Percentiles rank a stretch among this genome's conserved stretches.
These are phyloP conservation scores for Gyromitra esculenta DNA, from an alignment of 2,329 filamentous ascomycete genomes.

Conservation along the genomic window DNA sequence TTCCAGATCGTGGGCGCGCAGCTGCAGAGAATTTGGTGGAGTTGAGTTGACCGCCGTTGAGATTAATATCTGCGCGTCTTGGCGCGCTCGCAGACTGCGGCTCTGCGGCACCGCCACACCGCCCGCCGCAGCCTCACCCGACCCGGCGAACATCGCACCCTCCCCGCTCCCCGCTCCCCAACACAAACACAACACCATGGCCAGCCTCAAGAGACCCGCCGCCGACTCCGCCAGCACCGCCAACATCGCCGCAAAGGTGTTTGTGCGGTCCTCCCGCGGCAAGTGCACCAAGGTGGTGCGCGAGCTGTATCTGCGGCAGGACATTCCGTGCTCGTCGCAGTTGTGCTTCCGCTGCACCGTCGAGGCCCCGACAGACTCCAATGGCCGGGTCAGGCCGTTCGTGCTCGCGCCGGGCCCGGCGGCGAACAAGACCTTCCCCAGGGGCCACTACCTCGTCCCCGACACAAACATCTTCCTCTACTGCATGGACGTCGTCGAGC, in stretches of 20 bases:
- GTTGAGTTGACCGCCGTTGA: no score
- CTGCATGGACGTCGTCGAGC: slow-evolving; percentile 96
- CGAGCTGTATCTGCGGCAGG: slow-evolving; percentile 93
- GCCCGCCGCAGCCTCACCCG: no score
- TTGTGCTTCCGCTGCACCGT: slow-evolving; percentile 81
- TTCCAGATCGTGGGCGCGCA: slow-evolving; percentile 14
- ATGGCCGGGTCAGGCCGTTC: slow-evolving; percentile 79
- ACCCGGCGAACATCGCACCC: no score
- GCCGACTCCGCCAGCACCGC: slow-evolving; percentile 68
- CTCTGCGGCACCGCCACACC: neutral
- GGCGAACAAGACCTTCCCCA: slow-evolving; percentile 80
- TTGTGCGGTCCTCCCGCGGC: slow-evolving; percentile 92
- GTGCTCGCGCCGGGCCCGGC: slow-evolving; percentile 89
- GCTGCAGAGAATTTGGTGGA: neutral
- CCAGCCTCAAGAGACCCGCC: slow-evolving; percentile 71
- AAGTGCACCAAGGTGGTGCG: slow-evolving; percentile 99
- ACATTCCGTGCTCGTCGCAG: slow-evolving; percentile 95
- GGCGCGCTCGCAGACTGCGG: neutral
- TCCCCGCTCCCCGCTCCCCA: no score
- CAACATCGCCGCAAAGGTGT: slow-evolving; percentile 93
- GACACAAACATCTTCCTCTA: slow-evolving; percentile 96
- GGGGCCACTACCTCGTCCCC: slow-evolving; percentile 92
- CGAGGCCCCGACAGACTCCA: slow-evolving; percentile 79
- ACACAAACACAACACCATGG: slow-evolving; percentile 64
- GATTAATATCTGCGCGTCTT: no score